Conservation (phyloP, 2,329 filamentous ascomycete species). For the Graphiopsis chlorocephala region DNA sequence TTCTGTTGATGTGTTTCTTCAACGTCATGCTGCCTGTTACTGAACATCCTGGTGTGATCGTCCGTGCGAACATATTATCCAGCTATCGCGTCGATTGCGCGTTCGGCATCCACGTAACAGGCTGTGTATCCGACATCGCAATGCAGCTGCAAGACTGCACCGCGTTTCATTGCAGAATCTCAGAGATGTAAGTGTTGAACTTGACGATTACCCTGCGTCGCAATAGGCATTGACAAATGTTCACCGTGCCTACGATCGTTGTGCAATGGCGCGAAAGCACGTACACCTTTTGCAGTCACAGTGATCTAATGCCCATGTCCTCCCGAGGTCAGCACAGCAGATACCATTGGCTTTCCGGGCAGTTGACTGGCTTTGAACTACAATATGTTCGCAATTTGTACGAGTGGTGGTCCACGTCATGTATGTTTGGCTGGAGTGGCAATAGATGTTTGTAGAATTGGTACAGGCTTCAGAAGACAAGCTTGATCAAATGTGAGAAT, state of each 20-base stretch:
- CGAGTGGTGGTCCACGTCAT: not conserved
- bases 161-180: not conserved
- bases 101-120: not conserved
- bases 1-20: not conserved
- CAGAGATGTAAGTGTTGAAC: not conserved
- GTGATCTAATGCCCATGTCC: not conserved
- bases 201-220: not conserved
- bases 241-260: not conserved
- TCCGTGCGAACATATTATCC: not conserved
- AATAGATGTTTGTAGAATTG: too few relatives aligned
- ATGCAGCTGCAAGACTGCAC: not conserved
- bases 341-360: not conserved
- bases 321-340: not conserved
- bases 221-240: not conserved
- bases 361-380: not conserved
- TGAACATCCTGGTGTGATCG: not conserved
- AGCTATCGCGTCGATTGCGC: not conserved
- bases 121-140: not conserved
- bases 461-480: not conserved
- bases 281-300: not conserved
- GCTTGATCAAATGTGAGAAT: not conserved
- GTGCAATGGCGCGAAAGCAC: not conserved
- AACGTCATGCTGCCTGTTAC: not conserved
- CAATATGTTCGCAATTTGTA: not conserved
- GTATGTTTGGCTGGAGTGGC: not conserved